Evolutionary conservation across 257 asterid genomes (phyloP), one percentile per base, ranked within the genome.

Genomic region (Scutellaria minor): DNA sequence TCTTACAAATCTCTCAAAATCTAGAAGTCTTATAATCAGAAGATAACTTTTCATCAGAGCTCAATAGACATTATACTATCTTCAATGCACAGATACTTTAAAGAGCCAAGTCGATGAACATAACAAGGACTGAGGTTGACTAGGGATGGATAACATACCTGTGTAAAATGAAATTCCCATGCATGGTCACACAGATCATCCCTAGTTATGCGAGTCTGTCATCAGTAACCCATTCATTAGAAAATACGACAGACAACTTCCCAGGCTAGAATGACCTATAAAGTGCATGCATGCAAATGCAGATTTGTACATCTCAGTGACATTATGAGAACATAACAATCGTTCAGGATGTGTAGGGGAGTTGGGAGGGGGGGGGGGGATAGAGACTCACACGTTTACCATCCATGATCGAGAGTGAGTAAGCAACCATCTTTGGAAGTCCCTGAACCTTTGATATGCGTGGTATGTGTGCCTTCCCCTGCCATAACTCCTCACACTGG

Each of bases 401-500:
- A 70, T 92, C 98, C 86, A 72, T 78, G 68, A 85, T 45, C 0
- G 98, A 88, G 68, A 88, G 84, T 0, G 91, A 84, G 82, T 81
- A 81, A 73, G 85, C 86, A 20, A 74, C 84, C 82, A 84, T 76
- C 75, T 85, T 87, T 7, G 93, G 69, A 39, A 88, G 76, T 74
- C 91, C 88, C 13, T 35, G 82, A 54, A 52, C 80, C 74, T 85
- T 90, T 1, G 93, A 77, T 63, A 85, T 39, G 35, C 90, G 95
- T 50, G 98, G 97, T 73, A 92, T 70, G 80, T 92, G 97, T 66
- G 93, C 91, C 78, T 90, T 92, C 77, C 88, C 89, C 59, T 39
- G 63, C 97, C 97, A 90, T 72, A 90, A 70, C 79, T 92, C 96
- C 64, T 78, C 82, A 56, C 95, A 90, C 98, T 92, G 78, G 12